Evolutionary conservation across 2,329 filamentous ascomycete genomes (phyloP).

Genomic region (Zelopaecilomyces penicillatus): DNA sequence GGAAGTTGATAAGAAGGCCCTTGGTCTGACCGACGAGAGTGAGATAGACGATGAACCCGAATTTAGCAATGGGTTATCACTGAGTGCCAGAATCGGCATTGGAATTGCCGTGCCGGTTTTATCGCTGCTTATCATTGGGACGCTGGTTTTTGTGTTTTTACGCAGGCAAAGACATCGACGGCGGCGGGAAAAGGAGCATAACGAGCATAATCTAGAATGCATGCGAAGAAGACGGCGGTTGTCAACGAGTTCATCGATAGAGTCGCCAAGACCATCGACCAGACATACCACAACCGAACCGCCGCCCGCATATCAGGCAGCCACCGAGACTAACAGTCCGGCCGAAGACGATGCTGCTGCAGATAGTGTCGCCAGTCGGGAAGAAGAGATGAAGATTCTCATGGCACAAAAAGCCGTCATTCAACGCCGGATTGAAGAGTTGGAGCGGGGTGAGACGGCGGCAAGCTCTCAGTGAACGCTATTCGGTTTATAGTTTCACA

Average conservation of each 20-base stretch:
- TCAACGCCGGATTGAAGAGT: conserved; percentile 26
- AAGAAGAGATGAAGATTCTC: conserved; percentile 23
- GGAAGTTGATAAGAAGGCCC: conserved; percentile 24
- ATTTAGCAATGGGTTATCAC: conserved; percentile 14
- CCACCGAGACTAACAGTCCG: conserved; percentile 15
- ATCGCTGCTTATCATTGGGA: conserved; percentile 20
- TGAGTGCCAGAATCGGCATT: conserved; percentile 26
- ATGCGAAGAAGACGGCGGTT: conserved; percentile 13
- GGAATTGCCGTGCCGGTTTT: conserved; percentile 24
- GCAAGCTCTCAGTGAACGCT: background rate
- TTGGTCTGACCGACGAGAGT: conserved; percentile 26
- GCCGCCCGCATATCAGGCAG: conserved; percentile 23
- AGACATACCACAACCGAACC: conserved; percentile 13
- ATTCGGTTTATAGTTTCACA: background rate
- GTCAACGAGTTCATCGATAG: too few species aligned
- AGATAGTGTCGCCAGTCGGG: conserved; percentile 13
- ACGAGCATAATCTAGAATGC: background rate
- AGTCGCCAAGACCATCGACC: too few species aligned
- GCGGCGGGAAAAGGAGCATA: conserved; percentile 14
- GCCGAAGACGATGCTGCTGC: conserved; percentile 14
- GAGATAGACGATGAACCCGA: conserved; percentile 17
- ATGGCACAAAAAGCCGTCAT: conserved; percentile 27
- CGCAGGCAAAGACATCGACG: conserved; percentile 13
- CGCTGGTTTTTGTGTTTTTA: conserved; percentile 17
- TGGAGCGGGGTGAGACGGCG: conserved; percentile 14